Evolutionary conservation across 805 yeast genomes (phyloP).

Genomic region (Candida pini): DNA sequence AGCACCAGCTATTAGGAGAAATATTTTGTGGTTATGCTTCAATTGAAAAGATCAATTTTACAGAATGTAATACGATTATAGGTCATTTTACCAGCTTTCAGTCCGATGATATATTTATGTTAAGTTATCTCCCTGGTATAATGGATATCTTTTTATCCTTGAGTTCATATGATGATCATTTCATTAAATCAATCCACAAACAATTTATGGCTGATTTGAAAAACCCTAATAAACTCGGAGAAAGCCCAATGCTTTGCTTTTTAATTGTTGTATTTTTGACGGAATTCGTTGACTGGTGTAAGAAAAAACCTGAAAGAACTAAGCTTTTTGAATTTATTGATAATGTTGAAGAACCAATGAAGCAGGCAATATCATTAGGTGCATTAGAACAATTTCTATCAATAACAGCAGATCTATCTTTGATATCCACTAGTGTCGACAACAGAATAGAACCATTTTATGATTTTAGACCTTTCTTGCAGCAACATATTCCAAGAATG

Average conservation of each 20-base stretch:
- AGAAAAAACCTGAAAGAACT: slow-evolving; percentile 37
- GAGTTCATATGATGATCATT: slow-evolving; percentile 29
- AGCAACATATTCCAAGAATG: slow-evolving; percentile 58
- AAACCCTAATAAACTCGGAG: slow-evolving; percentile 37
- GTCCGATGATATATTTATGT: slow-evolving; percentile 56
- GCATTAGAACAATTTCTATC: slow-evolving; percentile 65
- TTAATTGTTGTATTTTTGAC: slow-evolving; percentile 49
- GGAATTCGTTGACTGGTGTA: slow-evolving; percentile 64
- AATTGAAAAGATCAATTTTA: slow-evolving; percentile 28
- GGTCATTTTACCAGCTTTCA: slow-evolving; percentile 42
- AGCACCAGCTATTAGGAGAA: slow-evolving; percentile 70
- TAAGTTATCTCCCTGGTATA: slow-evolving; percentile 63
- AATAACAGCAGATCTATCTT: slow-evolving; percentile 51
- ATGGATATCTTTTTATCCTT: slow-evolving; percentile 39
- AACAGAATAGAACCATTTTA: slow-evolving; percentile 34
- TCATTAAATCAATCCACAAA: slow-evolving; percentile 34
- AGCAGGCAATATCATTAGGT: slow-evolving; percentile 53
- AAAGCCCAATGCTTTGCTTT: slow-evolving; percentile 43
- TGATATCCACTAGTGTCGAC: slow-evolving; percentile 8
- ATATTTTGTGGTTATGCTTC: slow-evolving; percentile 49
- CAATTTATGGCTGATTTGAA: slow-evolving; percentile 31
- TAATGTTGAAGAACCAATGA: slow-evolving; percentile 52
- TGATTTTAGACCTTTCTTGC: slow-evolving; percentile 61
- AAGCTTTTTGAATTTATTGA: slow-evolving; percentile 41
- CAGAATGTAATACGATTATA: slow-evolving; percentile 36